Evolutionary conservation across 2,329 filamentous ascomycete species (phyloP).

Genomic region (Colletotrichum chlorophyti): DNA sequence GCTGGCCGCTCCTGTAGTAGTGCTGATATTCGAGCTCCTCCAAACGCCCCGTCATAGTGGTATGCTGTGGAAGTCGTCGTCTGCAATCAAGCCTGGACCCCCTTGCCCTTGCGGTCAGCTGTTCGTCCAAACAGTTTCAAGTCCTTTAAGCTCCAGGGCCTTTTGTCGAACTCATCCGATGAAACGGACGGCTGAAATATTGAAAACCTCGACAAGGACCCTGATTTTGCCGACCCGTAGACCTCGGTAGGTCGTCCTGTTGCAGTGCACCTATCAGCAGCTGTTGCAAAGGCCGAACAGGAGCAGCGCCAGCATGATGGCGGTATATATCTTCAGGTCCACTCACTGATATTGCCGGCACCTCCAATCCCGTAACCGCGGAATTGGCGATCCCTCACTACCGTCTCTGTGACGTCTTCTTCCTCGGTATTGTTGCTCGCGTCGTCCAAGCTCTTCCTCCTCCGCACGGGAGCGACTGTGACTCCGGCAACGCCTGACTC

Average conservation of each 20-base stretch:
- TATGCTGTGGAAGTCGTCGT: no score
- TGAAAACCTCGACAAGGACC: constrained; percentile 3
- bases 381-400: constrained; percentile 38
- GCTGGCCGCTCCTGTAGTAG: no score
- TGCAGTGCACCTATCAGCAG: neutral
- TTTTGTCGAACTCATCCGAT: constrained; percentile 5
- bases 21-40: no score
- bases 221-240: constrained; percentile 29
- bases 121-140: constrained; percentile 19
- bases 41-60: no score
- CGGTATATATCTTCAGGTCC: no score
- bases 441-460: constrained; percentile 33
- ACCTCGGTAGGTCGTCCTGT: constrained; percentile 34
- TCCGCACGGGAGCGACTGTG: constrained; percentile 4
- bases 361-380: constrained; percentile 48
- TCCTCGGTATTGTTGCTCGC: constrained; percentile 27
- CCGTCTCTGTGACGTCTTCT: constrained; percentile 37
- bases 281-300: neutral
- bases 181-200: neutral
- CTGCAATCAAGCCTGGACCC: neutral
- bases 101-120: constrained; percentile 16
- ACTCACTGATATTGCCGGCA: constrained; percentile 47
- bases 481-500: constrained; percentile 32
- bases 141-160: constrained; percentile 19
- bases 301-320: no score